Percentiles rank a stretch among this genome's conserved stretches.
These are phyloP conservation scores for Kuraishia molischiana DNA, from an alignment of 805 yeast genomes.

Conservation along the genomic window DNA sequence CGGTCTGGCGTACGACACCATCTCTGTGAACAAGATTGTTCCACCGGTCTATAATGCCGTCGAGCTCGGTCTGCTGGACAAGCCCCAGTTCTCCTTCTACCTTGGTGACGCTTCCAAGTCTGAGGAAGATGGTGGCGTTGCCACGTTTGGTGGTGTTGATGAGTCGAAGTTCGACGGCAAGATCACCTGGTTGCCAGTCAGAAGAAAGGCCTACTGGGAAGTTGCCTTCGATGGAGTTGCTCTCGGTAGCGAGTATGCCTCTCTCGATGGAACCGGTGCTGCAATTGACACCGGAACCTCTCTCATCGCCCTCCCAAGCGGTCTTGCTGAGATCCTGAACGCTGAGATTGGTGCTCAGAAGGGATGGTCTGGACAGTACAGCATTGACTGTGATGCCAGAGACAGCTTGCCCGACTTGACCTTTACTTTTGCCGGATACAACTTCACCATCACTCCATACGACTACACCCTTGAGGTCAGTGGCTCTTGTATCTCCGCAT, in stretches of 20 bases:
- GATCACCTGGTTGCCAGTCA: constrained; percentile 91
- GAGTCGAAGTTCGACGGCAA: constrained; percentile 68
- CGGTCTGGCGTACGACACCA: constrained; percentile 89
- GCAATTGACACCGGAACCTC: constrained; percentile 99
- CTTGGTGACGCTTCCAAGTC: constrained; percentile 69
- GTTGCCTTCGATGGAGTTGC: constrained; percentile 86
- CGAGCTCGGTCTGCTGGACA: constrained; percentile 70
- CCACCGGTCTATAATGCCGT: constrained; percentile 94
- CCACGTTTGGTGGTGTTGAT: constrained; percentile 93
- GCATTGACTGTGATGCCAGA: constrained; percentile 82
- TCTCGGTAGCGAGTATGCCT: constrained; percentile 87
- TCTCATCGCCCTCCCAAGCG: constrained; percentile 87
- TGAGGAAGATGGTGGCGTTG: constrained; percentile 75
- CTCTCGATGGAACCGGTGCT: constrained; percentile 78
- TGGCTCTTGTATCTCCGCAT: constrained; percentile 93
- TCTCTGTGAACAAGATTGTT: constrained; percentile 79
- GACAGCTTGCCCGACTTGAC: constrained; percentile 85
- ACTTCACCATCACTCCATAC: constrained; percentile 81
- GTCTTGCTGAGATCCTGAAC: constrained; percentile 90
- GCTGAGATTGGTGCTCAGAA: constrained; percentile 95
- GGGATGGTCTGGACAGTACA: constrained; percentile 96
- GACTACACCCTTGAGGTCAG: constrained; percentile 93
- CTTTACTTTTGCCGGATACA: constrained; percentile 79
- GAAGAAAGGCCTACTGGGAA: constrained; percentile 99
- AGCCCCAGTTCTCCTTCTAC: constrained; percentile 81